Percentiles rank a stretch among this genome's conserved stretches.
These are phyloP conservation scores for Suhomyces sp. DNA, from an alignment of 805 yeast species.

Conservation along the genomic window DNA sequence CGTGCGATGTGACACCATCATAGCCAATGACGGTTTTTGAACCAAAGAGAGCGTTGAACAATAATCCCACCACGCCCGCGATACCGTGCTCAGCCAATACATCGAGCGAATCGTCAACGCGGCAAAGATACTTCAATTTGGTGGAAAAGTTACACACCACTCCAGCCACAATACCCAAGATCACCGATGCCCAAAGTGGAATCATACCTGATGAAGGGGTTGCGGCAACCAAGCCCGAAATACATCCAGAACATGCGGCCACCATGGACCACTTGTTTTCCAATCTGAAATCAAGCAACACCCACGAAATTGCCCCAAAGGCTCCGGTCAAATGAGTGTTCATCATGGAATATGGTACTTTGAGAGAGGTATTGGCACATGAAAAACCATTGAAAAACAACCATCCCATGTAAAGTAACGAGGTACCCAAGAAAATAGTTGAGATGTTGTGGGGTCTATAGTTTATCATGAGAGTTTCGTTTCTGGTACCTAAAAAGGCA, in stretches of 20 bases:
- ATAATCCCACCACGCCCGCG: conserved; percentile 86
- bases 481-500: conserved; percentile 75
- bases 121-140: conserved; percentile 72
- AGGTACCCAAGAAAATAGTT: conserved; percentile 84
- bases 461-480: conserved; percentile 72
- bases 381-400: conserved; percentile 92
- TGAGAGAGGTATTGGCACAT: conserved; percentile 74
- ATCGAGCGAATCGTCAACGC: conserved; percentile 92
- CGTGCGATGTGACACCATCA: conserved; percentile 80
- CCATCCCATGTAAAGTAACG: conserved; percentile 93
- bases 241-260: conserved; percentile 91
- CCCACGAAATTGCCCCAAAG: conserved; percentile 90
- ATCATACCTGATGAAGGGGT: conserved; percentile 93
- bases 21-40: conserved; percentile 86
- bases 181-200: conserved; percentile 86
- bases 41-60: conserved; percentile 88
- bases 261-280: conserved; percentile 93
- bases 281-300: conserved; percentile 80
- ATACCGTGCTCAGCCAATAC: conserved; percentile 98
- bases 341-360: conserved; percentile 86
- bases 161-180: conserved; percentile 80
- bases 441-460: conserved; percentile 95
- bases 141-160: conserved; percentile 87
- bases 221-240: conserved; percentile 95
- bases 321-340: conserved; percentile 89